Percentiles rank a stretch among this genome's conserved stretches.
phyloP scores from a whole-genome alignment of 2,329 filamentous ascomycete species.

The Chrysoporthe deuterocubensis region DNA sequence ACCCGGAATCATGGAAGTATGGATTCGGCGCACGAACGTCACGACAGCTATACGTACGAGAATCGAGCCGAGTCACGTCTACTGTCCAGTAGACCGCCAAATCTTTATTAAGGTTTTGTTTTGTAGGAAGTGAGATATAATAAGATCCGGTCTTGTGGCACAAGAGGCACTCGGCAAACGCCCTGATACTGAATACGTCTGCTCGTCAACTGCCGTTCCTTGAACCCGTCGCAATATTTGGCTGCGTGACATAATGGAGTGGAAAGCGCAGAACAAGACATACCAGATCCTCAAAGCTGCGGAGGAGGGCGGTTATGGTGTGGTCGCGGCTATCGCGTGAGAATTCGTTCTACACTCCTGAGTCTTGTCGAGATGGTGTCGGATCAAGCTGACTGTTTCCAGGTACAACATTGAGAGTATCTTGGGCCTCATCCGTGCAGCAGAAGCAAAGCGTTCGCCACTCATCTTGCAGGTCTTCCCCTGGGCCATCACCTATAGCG shows the following conservation, averaged over 20 bases:
- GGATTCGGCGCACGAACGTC: not conserved
- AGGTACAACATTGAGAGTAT: slow-evolving; percentile 70
- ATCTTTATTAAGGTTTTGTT: not conserved
- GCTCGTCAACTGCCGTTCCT: not conserved
- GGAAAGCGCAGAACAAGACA: slow-evolving; percentile 25
- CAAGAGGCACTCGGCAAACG: not conserved
- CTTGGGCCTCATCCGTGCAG: slow-evolving; percentile 51
- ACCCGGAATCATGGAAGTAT: not conserved
- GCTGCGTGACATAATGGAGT: slow-evolving; percentile 20
- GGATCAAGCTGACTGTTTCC: not conserved
- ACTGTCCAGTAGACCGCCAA: not conserved
- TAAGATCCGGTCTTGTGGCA: not conserved
- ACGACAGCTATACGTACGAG: not conserved
- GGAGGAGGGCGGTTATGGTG: slow-evolving; percentile 24
- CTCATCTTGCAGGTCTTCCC: slow-evolving; percentile 74
- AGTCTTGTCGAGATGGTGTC: not conserved
- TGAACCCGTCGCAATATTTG: not conserved
- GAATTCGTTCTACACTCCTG: not conserved
- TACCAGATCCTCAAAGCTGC: slow-evolving; percentile 27
- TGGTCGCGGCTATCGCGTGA: slow-evolving; percentile 25
- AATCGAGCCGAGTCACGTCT: no score
- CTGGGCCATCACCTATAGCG: slow-evolving; percentile 68
- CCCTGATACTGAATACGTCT: not conserved
- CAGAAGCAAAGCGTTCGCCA: slow-evolving; percentile 58
- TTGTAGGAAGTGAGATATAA: not conserved